These are phyloP conservation scores for Penicillium sp. DNA, from an alignment of 2,329 filamentous ascomycete genomes.

Conservation along the genomic window DNA sequence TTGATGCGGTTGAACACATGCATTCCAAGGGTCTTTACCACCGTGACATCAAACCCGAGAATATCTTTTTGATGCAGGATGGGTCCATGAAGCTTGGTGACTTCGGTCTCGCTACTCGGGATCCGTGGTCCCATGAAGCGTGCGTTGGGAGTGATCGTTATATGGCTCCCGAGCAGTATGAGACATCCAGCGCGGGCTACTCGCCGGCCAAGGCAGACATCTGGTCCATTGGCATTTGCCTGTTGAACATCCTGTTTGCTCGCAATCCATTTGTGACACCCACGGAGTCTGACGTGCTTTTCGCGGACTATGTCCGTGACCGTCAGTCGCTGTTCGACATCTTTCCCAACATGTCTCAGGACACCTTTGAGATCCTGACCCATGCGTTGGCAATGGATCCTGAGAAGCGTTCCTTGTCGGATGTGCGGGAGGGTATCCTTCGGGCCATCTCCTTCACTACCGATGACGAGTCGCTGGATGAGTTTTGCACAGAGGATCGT, in stretches of 20 bases:
- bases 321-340: constrained; percentile 96
- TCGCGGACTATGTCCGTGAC: constrained; percentile 88
- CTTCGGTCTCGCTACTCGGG: constrained; percentile 87
- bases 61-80: constrained; percentile 87
- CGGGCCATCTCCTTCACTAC: constrained; percentile 89
- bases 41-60: constrained; percentile 98
- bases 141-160: constrained; percentile 97
- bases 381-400: constrained; percentile 91
- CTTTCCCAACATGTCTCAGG: constrained; percentile 97
- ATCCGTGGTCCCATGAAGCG: constrained; percentile 85
- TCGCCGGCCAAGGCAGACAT: constrained; percentile 90
- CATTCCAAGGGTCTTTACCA: constrained; percentile 91
- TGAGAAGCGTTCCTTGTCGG: constrained; percentile 75
- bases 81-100: constrained; percentile 95
- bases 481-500: constrained; percentile 83
- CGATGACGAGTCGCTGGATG: constrained; percentile 84
- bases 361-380: constrained; percentile 90
- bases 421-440: constrained; percentile 72
- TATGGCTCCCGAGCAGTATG: constrained; percentile 98
- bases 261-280: constrained; percentile 94
- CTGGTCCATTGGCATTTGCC: constrained; percentile 95
- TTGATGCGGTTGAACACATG: constrained; percentile 85
- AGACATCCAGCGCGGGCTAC: constrained; percentile 82
- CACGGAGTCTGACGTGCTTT: constrained; percentile 84
- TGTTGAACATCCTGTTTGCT: constrained; percentile 94